phyloP scores from a whole-genome alignment of 2,329 filamentous ascomycete species.

The Metarhizium album region DNA sequence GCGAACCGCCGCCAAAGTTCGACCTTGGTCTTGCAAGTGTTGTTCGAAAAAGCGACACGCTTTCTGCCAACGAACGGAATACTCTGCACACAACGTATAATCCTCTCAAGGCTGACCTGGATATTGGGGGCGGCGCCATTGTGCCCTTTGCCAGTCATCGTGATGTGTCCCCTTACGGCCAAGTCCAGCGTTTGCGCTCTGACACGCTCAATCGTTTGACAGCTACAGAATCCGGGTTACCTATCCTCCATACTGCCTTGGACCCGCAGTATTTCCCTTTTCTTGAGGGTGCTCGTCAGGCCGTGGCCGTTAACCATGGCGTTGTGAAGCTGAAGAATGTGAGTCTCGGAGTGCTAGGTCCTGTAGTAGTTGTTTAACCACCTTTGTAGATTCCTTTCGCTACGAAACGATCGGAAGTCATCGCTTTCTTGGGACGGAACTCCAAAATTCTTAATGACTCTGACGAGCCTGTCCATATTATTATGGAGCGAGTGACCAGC shows the following conservation, averaged over 20 bases:
- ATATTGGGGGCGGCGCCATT: not conserved
- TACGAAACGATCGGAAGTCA: slow-evolving; percentile 41
- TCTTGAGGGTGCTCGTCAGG: slow-evolving; percentile 25
- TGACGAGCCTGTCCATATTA: slow-evolving; percentile 49
- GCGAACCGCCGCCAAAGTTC: slow-evolving; percentile 28
- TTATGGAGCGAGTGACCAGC: slow-evolving; percentile 51
- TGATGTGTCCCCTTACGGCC: not conserved
- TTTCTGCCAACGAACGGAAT: not conserved
- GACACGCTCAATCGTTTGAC: slow-evolving; percentile 27
- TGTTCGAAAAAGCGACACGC: not conserved
- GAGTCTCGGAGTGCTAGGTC: slow-evolving; percentile 15
- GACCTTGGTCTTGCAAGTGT: slow-evolving; percentile 10
- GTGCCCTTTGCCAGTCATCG: not conserved
- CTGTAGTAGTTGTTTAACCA: slow-evolving; percentile 1
- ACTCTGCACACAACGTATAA: not conserved
- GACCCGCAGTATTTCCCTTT: slow-evolving; percentile 35
- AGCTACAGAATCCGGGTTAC: slow-evolving; percentile 20
- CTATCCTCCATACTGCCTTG: slow-evolving; percentile 25
- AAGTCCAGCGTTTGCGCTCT: slow-evolving; percentile 18
- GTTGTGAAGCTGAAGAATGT: slow-evolving; percentile 42
- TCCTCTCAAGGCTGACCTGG: not conserved
- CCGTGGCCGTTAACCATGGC: slow-evolving; percentile 23
- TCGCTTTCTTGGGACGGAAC: slow-evolving; percentile 49
- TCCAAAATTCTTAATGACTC: slow-evolving; percentile 42
- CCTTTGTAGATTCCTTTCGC: slow-evolving; percentile 44